Percentiles rank a stretch among this genome's conserved stretches.
Conservation (phyloP, 2,329 filamentous ascomycete genomes). For the Ophiostoma quercus region DNA sequence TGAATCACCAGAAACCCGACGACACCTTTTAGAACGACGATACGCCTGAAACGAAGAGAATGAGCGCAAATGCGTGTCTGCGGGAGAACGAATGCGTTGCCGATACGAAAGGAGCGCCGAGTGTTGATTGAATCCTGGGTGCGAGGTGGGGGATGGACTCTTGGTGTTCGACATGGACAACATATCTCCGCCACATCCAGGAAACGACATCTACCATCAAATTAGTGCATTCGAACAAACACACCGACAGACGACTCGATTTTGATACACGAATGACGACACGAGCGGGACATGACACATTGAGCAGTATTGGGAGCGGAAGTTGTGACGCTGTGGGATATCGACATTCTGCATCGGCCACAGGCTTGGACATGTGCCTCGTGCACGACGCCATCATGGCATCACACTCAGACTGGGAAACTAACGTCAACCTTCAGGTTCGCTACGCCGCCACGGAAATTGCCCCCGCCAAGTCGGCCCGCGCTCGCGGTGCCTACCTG, state of each 20-base stretch:
- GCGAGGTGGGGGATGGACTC: neutral
- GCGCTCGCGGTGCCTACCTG: conserved; percentile 97
- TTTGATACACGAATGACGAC: neutral
- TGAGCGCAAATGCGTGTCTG: neutral
- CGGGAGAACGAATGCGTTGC: neutral
- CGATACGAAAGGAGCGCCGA: neutral
- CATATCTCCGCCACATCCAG: neutral
- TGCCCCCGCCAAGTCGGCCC: conserved; percentile 85
- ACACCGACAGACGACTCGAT: neutral
- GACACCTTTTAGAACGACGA: neutral
- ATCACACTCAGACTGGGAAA: neutral
- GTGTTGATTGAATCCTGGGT: neutral
- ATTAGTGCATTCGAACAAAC: neutral
- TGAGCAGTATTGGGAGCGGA: neutral
- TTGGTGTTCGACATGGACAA: neutral
- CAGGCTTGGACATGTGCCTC: neutral
- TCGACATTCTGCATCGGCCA: neutral
- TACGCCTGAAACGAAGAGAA: neutral
- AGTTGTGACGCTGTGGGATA: neutral
- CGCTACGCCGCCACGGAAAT: conserved; percentile 93
- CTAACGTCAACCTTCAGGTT: conserved; percentile 55
- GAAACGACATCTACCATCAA: neutral
- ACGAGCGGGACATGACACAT: conserved; percentile 5
- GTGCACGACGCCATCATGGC: neutral
- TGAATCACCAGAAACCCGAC: neutral